phyloP scores from a whole-genome alignment of 306 rosid genomes.

The Begonia loranthoides region DNA sequence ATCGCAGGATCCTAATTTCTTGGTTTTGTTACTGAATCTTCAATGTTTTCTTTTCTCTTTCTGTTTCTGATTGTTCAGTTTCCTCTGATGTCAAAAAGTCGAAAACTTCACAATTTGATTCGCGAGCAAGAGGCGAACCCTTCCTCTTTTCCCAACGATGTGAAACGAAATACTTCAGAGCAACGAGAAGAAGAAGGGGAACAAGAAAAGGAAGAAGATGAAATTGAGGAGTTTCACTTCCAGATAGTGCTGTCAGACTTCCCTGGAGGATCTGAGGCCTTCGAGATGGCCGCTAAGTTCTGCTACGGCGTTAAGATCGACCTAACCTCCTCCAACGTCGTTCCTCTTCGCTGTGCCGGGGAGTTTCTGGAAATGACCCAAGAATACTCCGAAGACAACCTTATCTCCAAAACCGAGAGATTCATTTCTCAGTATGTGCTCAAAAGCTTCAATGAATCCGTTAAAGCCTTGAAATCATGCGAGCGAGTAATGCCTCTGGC shows the following conservation, averaged over 20 bases:
- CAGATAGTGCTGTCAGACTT: conserved; percentile 45
- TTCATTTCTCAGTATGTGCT: conserved; percentile 52
- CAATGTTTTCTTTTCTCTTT: background rate
- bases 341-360: conserved; percentile 86
- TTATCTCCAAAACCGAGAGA: conserved; percentile 69
- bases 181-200: conserved; percentile 6
- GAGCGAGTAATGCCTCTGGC: conserved; percentile 53
- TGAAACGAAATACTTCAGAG: background rate
- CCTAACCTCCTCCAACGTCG: conserved; percentile 58
- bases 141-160: conserved; percentile 12
- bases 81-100: conserved; percentile 86
- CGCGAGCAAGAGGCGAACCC: conserved; percentile 54
- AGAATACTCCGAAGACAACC: conserved; percentile 73
- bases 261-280: conserved; percentile 81
- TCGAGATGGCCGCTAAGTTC: conserved; percentile 85
- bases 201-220: conserved; percentile 30
- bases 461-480: conserved; percentile 67
- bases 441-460: conserved; percentile 58
- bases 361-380: conserved; percentile 92
- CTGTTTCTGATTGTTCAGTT: conserved; percentile 36
- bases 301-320: conserved; percentile 91
- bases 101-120: conserved; percentile 50
- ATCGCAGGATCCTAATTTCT: background rate
- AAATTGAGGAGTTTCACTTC: conserved; percentile 61
- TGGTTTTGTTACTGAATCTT: conserved; percentile 10